Base-by-base conservation (phyloP, 2,329 filamentous ascomycete genomes). In the Monilinia laxa region DNA sequence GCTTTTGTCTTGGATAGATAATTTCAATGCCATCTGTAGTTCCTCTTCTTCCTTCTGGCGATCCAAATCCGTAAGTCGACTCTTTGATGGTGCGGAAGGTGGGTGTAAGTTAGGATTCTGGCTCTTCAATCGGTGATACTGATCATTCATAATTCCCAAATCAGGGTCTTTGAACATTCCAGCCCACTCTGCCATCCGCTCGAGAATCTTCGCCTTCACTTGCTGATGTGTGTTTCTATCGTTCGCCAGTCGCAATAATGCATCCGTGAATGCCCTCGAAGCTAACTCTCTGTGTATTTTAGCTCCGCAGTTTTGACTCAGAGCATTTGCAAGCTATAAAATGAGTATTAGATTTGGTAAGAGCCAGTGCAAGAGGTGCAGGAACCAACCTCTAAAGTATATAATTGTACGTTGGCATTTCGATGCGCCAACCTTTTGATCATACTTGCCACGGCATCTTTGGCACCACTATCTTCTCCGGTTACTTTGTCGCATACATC, bases 31-130 rank as follows among this genome's bases (percentile, higher is more conserved):
- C 87, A 97, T 97, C 78, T 98, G 95, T 65, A 99, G 81, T 79
- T 99, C 95, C 62, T 98, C 93, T 69, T 99, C 95, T 79, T 99
- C 95, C 80, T 96, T 97, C 79, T 92, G 90, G 70, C 95, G 87
- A 78, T 99, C 95, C 57, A 90, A 74, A 45, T 96, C 90, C 56
- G 94, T 97, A 70, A 99, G 92, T 72, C 92, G 88, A 69, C 90
- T 91, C 83, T 99, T 99, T 74, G 90, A 90, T 4, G 95, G 95
- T 71, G 96, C 96, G 66, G 93, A 97, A 0, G 95, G 95, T 20
- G 93, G 86, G 70, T 96, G 92, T 64, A 99, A 81, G 71, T 92
- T 94, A 3, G 95, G 95, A 80, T 99, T 94, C 85, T 78, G 80
- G 78, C 82, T 81, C 82, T 97, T 96, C 70, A 98, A 82, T 77